Conservation (phyloP, 2,329 filamentous ascomycete species). For the Phaeomoniella chlamydospora region DNA sequence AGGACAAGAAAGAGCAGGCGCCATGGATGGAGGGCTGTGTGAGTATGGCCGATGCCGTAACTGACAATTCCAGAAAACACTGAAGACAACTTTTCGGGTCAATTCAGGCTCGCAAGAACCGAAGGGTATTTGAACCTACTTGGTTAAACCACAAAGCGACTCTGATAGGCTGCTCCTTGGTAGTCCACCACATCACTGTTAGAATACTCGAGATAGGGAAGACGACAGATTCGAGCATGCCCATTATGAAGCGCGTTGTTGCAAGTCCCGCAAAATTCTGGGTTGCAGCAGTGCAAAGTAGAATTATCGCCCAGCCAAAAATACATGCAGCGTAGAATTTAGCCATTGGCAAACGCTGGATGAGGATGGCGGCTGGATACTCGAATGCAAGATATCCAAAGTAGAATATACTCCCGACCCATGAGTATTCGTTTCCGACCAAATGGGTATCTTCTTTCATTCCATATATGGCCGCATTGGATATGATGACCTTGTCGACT, state of each 20-base stretch:
- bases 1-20: conserved; percentile 16
- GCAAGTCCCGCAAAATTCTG: conserved; percentile 36
- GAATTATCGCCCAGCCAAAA: conserved; percentile 21
- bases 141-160: conserved; percentile 8
- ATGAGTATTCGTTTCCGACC: conserved; percentile 11
- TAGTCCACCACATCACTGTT: conserved; percentile 35
- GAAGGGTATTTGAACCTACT: too few species aligned
- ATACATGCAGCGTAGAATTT: conserved; percentile 15
- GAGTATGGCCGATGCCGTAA: conserved; percentile 14
- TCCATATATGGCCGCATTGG: conserved; percentile 13
- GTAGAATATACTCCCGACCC: conserved; percentile 14
- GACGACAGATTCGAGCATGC: conserved; percentile 14
- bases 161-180: conserved; percentile 11
- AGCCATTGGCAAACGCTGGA: conserved; percentile 20
- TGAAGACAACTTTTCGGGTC: conserved; percentile 33
- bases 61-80: conserved; percentile 31
- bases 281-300: conserved; percentile 19
- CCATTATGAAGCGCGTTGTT: conserved; percentile 28
- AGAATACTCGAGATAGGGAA: conserved; percentile 30
- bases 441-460: conserved; percentile 10
- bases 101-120: too few species aligned
- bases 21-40: conserved; percentile 11
- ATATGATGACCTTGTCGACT: conserved; percentile 16
- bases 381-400: conserved; percentile 27
- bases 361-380: conserved; percentile 16